These are phyloP conservation scores for Penicillium fuscoglaucum DNA, from an alignment of 2,329 filamentous ascomycete species.

Conservation along the genomic window DNA sequence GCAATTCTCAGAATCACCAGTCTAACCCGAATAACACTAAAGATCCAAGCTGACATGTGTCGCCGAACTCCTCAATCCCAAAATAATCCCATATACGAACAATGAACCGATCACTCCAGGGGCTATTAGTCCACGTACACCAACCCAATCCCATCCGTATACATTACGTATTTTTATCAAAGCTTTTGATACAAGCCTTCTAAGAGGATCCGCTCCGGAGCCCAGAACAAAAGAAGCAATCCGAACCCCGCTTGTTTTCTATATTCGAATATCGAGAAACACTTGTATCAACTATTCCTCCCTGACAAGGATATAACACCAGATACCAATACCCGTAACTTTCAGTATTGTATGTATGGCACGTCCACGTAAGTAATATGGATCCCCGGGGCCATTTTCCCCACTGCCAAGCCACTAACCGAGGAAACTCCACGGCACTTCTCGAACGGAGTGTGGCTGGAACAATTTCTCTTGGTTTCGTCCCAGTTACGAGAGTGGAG, in stretches of 20 bases:
- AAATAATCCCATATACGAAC: neutral
- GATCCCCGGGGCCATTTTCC: neutral
- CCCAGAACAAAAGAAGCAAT: neutral
- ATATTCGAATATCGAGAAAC: neutral
- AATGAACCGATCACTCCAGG: neutral
- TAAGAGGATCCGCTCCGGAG: neutral
- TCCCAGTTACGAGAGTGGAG: slow-evolving; percentile 13
- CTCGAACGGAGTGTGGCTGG: slow-evolving; percentile 4
- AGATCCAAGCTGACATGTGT: neutral
- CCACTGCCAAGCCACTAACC: slow-evolving; percentile 17
- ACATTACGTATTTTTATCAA: neutral
- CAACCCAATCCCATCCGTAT: neutral
- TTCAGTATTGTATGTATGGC: neutral
- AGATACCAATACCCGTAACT: neutral
- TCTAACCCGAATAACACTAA: neutral
- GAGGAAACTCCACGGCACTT: slow-evolving; percentile 1
- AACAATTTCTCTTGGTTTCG: neutral
- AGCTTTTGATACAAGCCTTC: neutral
- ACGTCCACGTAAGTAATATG: neutral
- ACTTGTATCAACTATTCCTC: neutral
- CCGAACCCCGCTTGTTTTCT: neutral
- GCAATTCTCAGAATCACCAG: neutral
- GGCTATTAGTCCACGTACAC: neutral
- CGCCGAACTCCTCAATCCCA: too few relatives aligned
- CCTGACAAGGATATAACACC: neutral